These are phyloP conservation scores for Mortierella sp. DNA, from an alignment of 371 early-diverging fungal genomes.

Conservation along the genomic window DNA sequence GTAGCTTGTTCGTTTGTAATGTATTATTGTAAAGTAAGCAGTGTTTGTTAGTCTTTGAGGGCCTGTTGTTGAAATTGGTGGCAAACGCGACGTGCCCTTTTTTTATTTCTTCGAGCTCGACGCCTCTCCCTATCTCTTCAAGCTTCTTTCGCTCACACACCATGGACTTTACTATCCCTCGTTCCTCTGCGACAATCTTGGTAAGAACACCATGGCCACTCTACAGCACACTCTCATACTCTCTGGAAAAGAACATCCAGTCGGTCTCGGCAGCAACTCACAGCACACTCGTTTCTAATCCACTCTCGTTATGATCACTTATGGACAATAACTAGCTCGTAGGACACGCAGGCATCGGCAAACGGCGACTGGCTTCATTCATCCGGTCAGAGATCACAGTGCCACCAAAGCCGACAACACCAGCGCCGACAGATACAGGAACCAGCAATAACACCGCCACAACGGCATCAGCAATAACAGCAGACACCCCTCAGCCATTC, in stretches of 20 bases:
- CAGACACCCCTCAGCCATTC: background rate
- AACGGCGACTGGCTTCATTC: constrained; percentile 41
- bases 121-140: background rate
- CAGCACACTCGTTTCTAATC: background rate
- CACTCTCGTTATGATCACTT: too few relatives aligned
- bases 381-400: constrained; percentile 33
- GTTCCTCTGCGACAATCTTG: constrained; percentile 38
- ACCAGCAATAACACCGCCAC: background rate
- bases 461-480: background rate
- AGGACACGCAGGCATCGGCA: constrained; percentile 55
- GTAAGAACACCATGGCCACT: too few relatives aligned
- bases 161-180: constrained; percentile 49
- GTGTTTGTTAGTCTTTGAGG: too few relatives aligned
- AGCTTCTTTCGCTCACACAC: background rate
- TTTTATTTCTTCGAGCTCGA: background rate
- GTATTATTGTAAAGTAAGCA: background rate
- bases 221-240: too few relatives aligned
- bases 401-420: background rate
- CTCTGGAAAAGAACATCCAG: too few relatives aligned
- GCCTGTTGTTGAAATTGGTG: too few relatives aligned
- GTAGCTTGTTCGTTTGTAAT: background rate
- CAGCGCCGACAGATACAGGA: background rate
- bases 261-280: background rate
- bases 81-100: background rate
- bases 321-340: constrained; percentile 24